Evolutionary conservation across 2,329 filamentous ascomycete genomes (phyloP).

Genomic region (Tolypocladium cylindrosporum): DNA sequence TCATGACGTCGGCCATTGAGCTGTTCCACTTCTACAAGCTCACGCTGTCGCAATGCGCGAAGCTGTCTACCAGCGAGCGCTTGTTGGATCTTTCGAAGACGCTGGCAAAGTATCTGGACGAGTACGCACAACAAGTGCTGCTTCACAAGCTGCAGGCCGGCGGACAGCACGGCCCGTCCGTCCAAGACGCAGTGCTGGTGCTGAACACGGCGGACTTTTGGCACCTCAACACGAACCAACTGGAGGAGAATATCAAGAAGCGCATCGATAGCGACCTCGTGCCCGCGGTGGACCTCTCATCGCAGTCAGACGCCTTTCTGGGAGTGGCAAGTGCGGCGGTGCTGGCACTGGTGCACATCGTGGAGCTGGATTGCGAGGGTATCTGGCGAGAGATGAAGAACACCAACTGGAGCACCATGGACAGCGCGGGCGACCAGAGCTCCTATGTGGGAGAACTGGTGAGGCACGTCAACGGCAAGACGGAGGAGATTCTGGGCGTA

Average conservation of each 20-base stretch:
- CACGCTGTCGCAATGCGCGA: slow-evolving; percentile 87
- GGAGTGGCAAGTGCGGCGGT: slow-evolving; percentile 86
- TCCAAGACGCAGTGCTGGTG: slow-evolving; percentile 76
- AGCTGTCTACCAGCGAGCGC: slow-evolving; percentile 82
- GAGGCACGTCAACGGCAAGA: slow-evolving; percentile 58
- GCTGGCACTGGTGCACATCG: slow-evolving; percentile 70
- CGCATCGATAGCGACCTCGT: slow-evolving; percentile 74
- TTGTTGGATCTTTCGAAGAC: slow-evolving; percentile 76
- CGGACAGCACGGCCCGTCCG: slow-evolving; percentile 37
- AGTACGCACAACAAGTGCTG: slow-evolving; percentile 89
- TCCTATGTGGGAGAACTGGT: slow-evolving; percentile 81
- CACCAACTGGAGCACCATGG: slow-evolving; percentile 88
- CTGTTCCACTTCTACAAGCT: slow-evolving; percentile 96
- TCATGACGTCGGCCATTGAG: slow-evolving; percentile 90
- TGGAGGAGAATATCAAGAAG: slow-evolving; percentile 90
- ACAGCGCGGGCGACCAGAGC: slow-evolving; percentile 87
- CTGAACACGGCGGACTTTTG: slow-evolving; percentile 97
- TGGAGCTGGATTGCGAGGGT: slow-evolving; percentile 73
- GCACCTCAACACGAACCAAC: slow-evolving; percentile 82
- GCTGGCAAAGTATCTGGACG: slow-evolving; percentile 86
- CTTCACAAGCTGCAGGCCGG: slow-evolving; percentile 56
- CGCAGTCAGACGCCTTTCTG: slow-evolving; percentile 90
- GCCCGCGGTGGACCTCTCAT: slow-evolving; percentile 74
- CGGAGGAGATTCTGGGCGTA: slow-evolving; percentile 64
- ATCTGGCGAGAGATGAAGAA: slow-evolving; percentile 97